These are phyloP conservation scores for Aspergillus pseudotamarii DNA, from an alignment of 2,329 filamentous ascomycete genomes.

Conservation along the genomic window DNA sequence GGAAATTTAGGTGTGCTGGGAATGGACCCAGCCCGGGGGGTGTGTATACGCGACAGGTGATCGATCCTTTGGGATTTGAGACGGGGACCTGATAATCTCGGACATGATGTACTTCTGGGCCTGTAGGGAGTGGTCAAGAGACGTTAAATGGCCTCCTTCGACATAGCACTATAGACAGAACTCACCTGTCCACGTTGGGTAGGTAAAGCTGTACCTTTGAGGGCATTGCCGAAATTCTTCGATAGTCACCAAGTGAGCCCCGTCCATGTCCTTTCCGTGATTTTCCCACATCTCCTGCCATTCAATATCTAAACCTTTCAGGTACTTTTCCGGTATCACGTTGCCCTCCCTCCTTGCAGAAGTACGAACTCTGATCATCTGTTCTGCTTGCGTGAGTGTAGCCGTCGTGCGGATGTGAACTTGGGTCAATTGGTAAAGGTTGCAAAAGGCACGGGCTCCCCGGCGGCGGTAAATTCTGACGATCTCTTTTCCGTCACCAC, in stretches of 20 bases:
- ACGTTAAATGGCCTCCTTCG: not conserved
- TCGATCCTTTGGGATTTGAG: conserved; percentile 22
- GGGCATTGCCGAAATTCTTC: conserved; percentile 30
- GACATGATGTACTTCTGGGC: conserved; percentile 20
- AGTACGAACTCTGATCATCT: not conserved
- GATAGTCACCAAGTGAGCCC: conserved; percentile 31
- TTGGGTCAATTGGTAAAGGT: not conserved
- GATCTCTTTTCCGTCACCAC: not conserved
- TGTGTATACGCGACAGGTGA: conserved; percentile 5
- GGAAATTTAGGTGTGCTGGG: conserved; percentile 5
- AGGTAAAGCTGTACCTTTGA: conserved; percentile 32
- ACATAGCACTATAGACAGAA: not conserved
- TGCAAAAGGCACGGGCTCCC: too few relatives aligned
- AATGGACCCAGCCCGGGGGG: not conserved
- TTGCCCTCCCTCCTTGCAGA: not conserved
- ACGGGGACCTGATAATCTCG: conserved; percentile 28
- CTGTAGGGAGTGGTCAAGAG: conserved; percentile 4
- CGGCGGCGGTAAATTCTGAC: not conserved
- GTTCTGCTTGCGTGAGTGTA: conserved; percentile 4
- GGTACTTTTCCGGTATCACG: conserved; percentile 17
- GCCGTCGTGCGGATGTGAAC: not conserved
- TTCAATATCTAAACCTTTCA: conserved; percentile 28
- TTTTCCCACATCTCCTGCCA: conserved; percentile 33
- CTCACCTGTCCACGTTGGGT: conserved; percentile 29
- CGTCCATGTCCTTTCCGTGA: conserved; percentile 29